These are phyloP conservation scores for Leccinum obscurum DNA, from an alignment of 768 basidiomycete genomes.

Conservation along the genomic window DNA sequence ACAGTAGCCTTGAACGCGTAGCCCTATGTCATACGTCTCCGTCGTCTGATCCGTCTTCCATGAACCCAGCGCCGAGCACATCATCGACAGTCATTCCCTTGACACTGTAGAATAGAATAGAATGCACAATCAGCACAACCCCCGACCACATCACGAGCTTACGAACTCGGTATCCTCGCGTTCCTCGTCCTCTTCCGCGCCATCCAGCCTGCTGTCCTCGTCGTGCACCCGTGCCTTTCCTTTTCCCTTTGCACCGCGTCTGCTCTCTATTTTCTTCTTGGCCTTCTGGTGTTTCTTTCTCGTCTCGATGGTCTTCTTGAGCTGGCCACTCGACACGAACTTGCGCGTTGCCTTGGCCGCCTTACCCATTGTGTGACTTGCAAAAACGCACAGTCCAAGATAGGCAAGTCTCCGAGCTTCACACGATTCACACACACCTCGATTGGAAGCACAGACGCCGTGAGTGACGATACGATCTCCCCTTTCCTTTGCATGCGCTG, in stretches of 20 bases:
- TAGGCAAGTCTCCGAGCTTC: conserved; percentile 17
- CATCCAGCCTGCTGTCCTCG: conserved; percentile 26
- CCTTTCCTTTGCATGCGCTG: too few relatives aligned
- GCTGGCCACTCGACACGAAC: conserved; percentile 84
- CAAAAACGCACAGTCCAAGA: background rate
- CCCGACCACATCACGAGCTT: background rate
- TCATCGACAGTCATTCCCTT: conserved; percentile 72
- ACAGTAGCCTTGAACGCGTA: background rate
- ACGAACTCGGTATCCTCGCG: conserved; percentile 16
- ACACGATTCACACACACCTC: too few relatives aligned
- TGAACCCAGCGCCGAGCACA: conserved; percentile 69
- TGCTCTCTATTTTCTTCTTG: conserved; percentile 66
- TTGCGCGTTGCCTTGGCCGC: conserved; percentile 72
- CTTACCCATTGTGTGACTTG: conserved; percentile 47
- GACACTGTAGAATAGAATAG: conserved; percentile 8
- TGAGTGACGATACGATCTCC: too few relatives aligned
- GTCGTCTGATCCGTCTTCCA: conserved; percentile 60
- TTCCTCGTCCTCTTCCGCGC: conserved; percentile 17
- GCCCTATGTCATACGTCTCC: conserved; percentile 32
- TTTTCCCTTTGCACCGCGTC: conserved; percentile 45
- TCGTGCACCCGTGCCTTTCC: conserved; percentile 32
- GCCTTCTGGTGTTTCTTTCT: conserved; percentile 80
- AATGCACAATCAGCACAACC: background rate
- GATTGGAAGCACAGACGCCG: too few relatives aligned
- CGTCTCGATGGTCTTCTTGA: conserved; percentile 83